Evolutionary conservation across 2,329 filamentous ascomycete species (phyloP), one percentile per base, ranked within the genome.

Genomic region (Pyrenophora teres): DNA sequence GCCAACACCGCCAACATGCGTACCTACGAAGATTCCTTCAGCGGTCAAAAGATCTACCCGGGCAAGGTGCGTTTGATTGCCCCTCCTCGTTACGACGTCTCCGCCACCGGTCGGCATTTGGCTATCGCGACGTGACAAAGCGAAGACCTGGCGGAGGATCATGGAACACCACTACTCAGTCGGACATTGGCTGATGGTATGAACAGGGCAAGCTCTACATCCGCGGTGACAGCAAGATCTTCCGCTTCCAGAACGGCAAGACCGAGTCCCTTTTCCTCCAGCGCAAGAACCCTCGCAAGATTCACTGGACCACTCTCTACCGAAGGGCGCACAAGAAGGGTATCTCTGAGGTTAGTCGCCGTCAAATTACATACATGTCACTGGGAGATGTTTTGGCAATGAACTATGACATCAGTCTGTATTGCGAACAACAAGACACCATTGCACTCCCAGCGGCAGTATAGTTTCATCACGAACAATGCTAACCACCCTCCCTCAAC

Each of bases 221-320:
- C 86, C 92, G 94, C 81, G 92, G 93, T 78, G 94, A 99, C 87
- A 96, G 90, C 92, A 99, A 97, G 87, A 87, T 97, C 86, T 99
- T 99, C 90, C 92, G 94, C 78, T 99, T 99, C 90, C 92, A 96
- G 83, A 97, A 96, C 83, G 92, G 94, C 85, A 99, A 99, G 85
- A 93, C 91, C 82, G 94, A 99, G 84, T 96, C 92, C 70, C 90
- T 99, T 70, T 99, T 99, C 88, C 90, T 97, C 73, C 94, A 99
- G 87, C 93, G 94, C 86, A 99, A 99, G 91, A 99, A 99, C 88
- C 94, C 94, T 79, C 93, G 94, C 81, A 92, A 93, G 79, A 97
- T 99, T 81, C 88, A 93, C 71, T 99, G 94, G 94, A 99, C 94
- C 69, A 88, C 92, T 74, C 90, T 99, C 65, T 99, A 90, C 90